A percentile compares a stretch with the other conserved stretches of the same genome.
These are phyloP conservation scores for Cucurbitaria berberidis DNA, from an alignment of 2,329 filamentous ascomycete species.

Conservation along the genomic window DNA sequence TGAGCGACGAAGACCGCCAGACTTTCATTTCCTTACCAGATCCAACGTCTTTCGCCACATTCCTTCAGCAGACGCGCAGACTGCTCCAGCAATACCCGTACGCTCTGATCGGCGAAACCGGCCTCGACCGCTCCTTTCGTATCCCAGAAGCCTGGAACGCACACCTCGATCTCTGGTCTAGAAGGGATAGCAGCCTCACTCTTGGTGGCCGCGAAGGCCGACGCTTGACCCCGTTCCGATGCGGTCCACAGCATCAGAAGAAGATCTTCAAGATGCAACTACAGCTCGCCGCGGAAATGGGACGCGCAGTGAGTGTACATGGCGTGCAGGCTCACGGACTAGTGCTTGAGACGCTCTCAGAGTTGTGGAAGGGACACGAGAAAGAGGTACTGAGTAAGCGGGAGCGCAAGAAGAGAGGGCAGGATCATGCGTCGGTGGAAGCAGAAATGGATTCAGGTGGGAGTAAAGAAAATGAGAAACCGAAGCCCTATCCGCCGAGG, in stretches of 20 bases:
- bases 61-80: constrained; percentile 62
- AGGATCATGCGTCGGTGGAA: constrained; percentile 21
- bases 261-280: constrained; percentile 71
- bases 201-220: constrained; percentile 75
- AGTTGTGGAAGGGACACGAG: constrained; percentile 75
- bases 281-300: constrained; percentile 70
- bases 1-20: constrained; percentile 48
- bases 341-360: constrained; percentile 68
- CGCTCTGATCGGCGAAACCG: constrained; percentile 78
- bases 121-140: constrained; percentile 77
- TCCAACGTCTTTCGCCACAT: constrained; percentile 65
- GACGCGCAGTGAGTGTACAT: constrained; percentile 71
- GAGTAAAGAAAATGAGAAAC: constrained; percentile 10
- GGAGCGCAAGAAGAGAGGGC: constrained; percentile 52
- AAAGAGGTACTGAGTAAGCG: constrained; percentile 65
- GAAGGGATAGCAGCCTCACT: constrained; percentile 61
- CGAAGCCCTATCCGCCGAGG: constrained; percentile 78
- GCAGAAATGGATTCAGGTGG: constrained; percentile 4
- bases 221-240: constrained; percentile 69
- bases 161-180: constrained; percentile 37
- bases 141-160: constrained; percentile 66
- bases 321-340: constrained; percentile 78
- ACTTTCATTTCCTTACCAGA: constrained; percentile 61
- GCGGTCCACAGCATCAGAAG: constrained; percentile 72
- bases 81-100: constrained; percentile 64